Base-by-base conservation (phyloP, 2,329 filamentous ascomycete species). In the Emericellopsis atlantica region DNA sequence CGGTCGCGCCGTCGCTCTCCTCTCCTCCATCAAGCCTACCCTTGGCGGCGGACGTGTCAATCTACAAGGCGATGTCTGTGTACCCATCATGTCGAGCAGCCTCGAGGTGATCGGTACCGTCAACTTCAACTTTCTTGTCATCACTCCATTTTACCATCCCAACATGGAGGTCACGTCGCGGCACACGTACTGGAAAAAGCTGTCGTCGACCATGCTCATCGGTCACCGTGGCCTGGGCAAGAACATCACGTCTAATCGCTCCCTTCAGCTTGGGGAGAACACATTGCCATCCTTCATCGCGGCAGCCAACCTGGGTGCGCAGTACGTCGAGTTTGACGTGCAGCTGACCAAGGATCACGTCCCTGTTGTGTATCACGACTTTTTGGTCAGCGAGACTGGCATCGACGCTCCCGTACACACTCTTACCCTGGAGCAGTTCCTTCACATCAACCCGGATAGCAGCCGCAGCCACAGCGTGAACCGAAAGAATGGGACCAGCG, bases 271-370 rank as follows among this genome's bases (percentile, higher is more conserved):
- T 1, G 93, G 92, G 44, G 92, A 98, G 61, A 98, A 98, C 58
- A 98, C 92, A 0, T 72, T 98, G 22, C 84, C 82, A 42, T 96
- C 92, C 0, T 98, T 98, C 62, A 95, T 96, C 54, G 87, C 90
- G 3, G 92, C 92, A 2, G 89, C 90, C 35, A 96, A 95, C 49
- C 63, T 98, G 40, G 92, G 92, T 8, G 92, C 78, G 4, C 74
- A 81, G 42, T 82, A 81, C 50, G 77, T 83, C 37, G 77, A 81
- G 50, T 81, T 84, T 53, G 92, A 98, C 56, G 92, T 98, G 1
- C 92, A 98, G 57, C 69, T 98, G 32, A 98, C 92, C n/a, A 98
- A 98, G 55, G 92, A 98, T 56, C 88, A 93, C 52, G 88, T 98
- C 2, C 92, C 92, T 0, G 90, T 98, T 48, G 95, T 98, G 53